Evolutionary conservation across 768 basidiomycete species (phyloP), one percentile per base, ranked within the genome.

Genomic region (Strobilomyces echinocephalus): DNA sequence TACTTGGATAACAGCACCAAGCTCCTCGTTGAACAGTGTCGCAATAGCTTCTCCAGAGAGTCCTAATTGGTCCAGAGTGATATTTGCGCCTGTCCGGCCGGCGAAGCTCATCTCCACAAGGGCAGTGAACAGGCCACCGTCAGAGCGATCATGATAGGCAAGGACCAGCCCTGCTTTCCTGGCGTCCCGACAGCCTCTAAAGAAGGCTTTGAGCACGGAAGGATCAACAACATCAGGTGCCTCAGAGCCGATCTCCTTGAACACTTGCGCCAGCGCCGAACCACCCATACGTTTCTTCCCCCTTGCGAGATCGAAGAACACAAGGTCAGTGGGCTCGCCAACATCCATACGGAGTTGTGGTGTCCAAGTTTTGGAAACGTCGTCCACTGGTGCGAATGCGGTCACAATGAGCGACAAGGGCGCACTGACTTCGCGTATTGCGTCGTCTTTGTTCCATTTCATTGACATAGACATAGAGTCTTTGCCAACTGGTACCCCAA

Each of bases 381-480:
- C 80, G 57, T 84, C 71, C 46, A 95, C 92, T 1, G 88, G 84
- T 0, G 93, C 85, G 65, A 99, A 99, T 2, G 97, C 95, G 18
- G 95, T 97, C 56, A 97, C 82, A 63, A 98, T 91, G 60, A 97
- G 77, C 8, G 97, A 98, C 42, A 97, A 70, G 10, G 97, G 97
- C 5, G 97, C 79, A 51, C 85, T 94, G 54, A 99, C 88, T 63
- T 95, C 87, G 55, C 84, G 85, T 63, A 83, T 74, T 57, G 84
- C 80, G 24, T 73, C 75, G 5, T 74, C 80, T 47, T 73, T 75
- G 73, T 70, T 73, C 87, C 97, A 99, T 63, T 85, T 87, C 95
- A 97, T 99, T 55, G 91, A 87, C 97, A 98, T 99, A 18, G 91
- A 95, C 97, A 99, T 98, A 12, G 95, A 97, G 68, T 99, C 97